A percentile compares a stretch with the other conserved stretches of the same genome.
phyloP scores from a whole-genome alignment of 2,329 filamentous ascomycete species.

The Coniochaeta prunicola region DNA sequence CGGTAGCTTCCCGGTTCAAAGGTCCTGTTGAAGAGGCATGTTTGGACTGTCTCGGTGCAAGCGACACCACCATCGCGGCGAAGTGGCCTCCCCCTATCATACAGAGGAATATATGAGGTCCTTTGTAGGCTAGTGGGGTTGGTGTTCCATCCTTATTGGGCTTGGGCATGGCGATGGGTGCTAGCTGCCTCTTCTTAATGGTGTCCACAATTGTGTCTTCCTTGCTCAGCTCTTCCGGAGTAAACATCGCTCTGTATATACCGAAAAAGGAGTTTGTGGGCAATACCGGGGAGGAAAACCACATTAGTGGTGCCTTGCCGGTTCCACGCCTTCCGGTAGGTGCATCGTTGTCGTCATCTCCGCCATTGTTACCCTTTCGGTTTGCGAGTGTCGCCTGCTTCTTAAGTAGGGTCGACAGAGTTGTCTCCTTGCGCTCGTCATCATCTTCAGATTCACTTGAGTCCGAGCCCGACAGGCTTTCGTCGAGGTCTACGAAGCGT shows the following conservation, averaged over 20 bases:
- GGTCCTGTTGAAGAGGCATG: constrained; percentile 43
- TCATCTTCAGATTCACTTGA: constrained; percentile 65
- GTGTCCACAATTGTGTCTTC: constrained; percentile 55
- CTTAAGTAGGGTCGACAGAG: constrained; percentile 69
- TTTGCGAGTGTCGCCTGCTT: constrained; percentile 70
- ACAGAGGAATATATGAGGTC: constrained; percentile 87
- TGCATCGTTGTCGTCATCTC: constrained; percentile 33
- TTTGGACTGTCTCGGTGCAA: constrained; percentile 73
- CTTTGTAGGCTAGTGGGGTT: constrained; percentile 50
- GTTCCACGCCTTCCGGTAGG: constrained; percentile 18
- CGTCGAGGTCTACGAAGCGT: constrained; percentile 58
- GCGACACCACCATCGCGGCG: constrained; percentile 88
- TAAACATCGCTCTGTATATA: constrained; percentile 77
- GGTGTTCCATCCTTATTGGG: constrained; percentile 51
- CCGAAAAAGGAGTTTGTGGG: constrained; percentile 77
- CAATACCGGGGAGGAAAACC: constrained; percentile 72
- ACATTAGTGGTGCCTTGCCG: constrained; percentile 70
- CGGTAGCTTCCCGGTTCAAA: constrained; percentile 76
- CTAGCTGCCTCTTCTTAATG: constrained; percentile 70
- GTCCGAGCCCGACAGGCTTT: constrained; percentile 86
- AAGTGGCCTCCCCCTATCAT: constrained; percentile 99
- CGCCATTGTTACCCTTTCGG: constrained; percentile 29
- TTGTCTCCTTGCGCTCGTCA: constrained; percentile 57
- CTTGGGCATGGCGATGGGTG: constrained; percentile 48
- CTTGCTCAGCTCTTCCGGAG: constrained; percentile 61